A percentile compares a stretch with the other conserved stretches of the same genome.
phyloP scores from a whole-genome alignment of 75 land plant species.

The Pseudotsuga menziesii region DNA sequence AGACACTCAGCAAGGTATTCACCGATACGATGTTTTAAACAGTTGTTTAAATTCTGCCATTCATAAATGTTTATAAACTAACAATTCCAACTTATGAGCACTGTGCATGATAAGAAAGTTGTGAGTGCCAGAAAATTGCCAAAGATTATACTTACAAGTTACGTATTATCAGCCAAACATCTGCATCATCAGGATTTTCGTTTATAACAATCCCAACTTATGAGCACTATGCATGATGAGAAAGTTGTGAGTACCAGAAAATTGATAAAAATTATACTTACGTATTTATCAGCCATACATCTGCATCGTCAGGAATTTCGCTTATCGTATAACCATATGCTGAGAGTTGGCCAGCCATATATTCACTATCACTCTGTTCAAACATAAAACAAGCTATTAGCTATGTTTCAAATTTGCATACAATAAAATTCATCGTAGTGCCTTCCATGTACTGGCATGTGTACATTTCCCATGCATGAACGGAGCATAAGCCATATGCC shows the following conservation, averaged over 20 bases:
- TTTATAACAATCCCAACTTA: conserved; percentile 15
- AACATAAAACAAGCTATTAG: neutral
- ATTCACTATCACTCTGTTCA: conserved; percentile 95
- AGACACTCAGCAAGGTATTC: too few relatives aligned
- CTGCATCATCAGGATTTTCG: conserved; percentile 78
- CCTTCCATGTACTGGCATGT: neutral
- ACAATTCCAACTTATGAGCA: neutral
- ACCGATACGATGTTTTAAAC: too few relatives aligned
- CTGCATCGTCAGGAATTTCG: conserved; percentile 78
- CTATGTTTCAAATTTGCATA: conserved; percentile 1
- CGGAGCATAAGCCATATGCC: neutral
- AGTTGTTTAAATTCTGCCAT: neutral
- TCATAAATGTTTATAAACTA: neutral
- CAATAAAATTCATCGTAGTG: neutral
- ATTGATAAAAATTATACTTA: conserved; percentile 15
- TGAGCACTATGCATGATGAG: neutral
- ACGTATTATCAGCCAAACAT: conserved; percentile 97
- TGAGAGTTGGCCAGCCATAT: conserved; percentile 97
- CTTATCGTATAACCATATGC: conserved; percentile 82
- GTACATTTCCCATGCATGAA: neutral
- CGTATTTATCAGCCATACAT: conserved; percentile 97
- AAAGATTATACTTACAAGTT: conserved; percentile 12
- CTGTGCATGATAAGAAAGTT: neutral
- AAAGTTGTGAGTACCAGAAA: neutral
- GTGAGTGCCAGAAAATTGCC: neutral